Conservation (phyloP, 1,284 basidiomycete species). For the Serendipita sp. region DNA sequence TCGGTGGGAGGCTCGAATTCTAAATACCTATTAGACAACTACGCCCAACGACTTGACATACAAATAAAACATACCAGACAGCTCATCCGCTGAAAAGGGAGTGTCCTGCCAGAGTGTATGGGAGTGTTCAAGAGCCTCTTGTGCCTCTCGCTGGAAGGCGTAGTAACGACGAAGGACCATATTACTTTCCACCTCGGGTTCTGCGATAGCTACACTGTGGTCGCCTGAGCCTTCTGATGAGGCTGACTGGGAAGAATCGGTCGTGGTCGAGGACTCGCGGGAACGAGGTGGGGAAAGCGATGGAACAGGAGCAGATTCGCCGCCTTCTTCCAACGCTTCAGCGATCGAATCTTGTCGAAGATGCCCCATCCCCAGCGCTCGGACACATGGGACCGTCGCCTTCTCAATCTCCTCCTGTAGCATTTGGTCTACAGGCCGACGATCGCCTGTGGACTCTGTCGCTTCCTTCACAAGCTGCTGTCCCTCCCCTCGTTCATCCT, state of each 20-base stretch:
- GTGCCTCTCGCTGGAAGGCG: not conserved
- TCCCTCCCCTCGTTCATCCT: not conserved
- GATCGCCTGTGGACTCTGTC: not conserved
- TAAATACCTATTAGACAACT: not conserved
- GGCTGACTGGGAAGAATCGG: not conserved
- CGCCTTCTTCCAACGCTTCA: not conserved
- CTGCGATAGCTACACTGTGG: not conserved
- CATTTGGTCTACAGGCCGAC: not conserved
- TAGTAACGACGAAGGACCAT: constrained; percentile 3
- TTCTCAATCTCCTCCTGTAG: not conserved
- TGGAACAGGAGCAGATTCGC: not conserved
- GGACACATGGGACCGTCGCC: not conserved
- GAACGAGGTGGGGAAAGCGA: not conserved
- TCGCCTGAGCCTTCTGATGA: not conserved
- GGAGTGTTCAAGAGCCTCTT: not conserved
- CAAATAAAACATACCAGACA: not conserved
- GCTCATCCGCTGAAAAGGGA: not conserved
- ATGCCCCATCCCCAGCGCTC: not conserved
- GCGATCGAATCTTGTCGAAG: not conserved
- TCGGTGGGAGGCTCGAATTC: not conserved
- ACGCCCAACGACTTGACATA: no score
- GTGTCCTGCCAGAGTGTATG: not conserved
- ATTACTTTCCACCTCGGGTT: not conserved
- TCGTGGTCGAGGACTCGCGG: not conserved
- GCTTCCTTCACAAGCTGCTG: not conserved